These are phyloP conservation scores for Sclerotinia subarctica DNA, from an alignment of 2,329 filamentous ascomycete genomes.

Conservation along the genomic window DNA sequence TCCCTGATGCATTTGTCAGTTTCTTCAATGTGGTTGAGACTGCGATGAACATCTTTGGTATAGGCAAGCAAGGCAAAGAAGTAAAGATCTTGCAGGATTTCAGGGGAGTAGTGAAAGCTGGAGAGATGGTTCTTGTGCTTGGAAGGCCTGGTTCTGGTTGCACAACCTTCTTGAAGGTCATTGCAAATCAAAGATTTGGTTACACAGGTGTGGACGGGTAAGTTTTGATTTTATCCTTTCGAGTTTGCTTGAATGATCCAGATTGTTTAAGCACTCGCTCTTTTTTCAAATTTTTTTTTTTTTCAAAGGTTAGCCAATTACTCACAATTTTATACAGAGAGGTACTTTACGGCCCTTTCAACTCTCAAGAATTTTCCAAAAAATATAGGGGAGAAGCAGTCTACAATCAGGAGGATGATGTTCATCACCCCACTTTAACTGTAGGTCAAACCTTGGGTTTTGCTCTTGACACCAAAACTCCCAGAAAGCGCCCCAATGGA, in stretches of 20 bases:
- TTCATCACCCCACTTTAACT: constrained; percentile 78
- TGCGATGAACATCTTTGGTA: constrained; percentile 58
- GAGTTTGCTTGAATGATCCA: neutral
- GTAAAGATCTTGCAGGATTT: constrained; percentile 72
- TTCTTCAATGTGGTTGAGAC: constrained; percentile 75
- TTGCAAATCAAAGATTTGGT: constrained; percentile 54
- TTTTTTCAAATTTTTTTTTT: too few relatives aligned
- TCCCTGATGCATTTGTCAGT: constrained; percentile 66
- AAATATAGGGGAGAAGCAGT: constrained; percentile 77
- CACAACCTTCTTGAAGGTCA: constrained; percentile 53
- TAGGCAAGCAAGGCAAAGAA: constrained; percentile 66
- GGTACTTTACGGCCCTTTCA: constrained; percentile 73
- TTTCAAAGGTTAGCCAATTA: neutral
- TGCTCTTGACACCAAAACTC: constrained; percentile 79
- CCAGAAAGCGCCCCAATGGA: constrained; percentile 72
- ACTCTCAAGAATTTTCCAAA: constrained; percentile 64
- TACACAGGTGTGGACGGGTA: constrained; percentile 49
- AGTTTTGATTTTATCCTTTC: neutral
- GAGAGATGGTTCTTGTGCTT: constrained; percentile 66
- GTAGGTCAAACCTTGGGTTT: constrained; percentile 86
- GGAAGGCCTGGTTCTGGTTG: constrained; percentile 45
- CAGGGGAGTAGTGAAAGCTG: constrained; percentile 67
- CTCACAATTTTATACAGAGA: constrained; percentile 50
- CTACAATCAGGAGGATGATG: constrained; percentile 83
- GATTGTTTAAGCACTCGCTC: too few relatives aligned